Evolutionary conservation across 2,329 filamentous ascomycete genomes (phyloP).

Genomic region (Cryphonectria japonica): DNA sequence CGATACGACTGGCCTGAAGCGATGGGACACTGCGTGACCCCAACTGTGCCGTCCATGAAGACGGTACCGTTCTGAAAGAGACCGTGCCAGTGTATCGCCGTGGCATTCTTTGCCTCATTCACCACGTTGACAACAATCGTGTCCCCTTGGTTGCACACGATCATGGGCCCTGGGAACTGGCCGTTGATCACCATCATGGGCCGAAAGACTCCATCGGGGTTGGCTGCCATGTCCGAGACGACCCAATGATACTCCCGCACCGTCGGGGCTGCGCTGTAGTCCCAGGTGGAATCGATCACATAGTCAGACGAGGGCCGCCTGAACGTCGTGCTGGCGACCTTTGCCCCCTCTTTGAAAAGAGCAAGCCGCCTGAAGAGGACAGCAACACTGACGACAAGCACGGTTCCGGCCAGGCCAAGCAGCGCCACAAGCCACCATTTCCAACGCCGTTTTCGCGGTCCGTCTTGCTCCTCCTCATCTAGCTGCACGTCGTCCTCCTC

Average conservation of each 20-base stretch:
- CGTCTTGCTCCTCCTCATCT: slow-evolving; percentile 5
- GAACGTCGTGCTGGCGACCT: slow-evolving; percentile 26
- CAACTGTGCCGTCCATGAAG: slow-evolving; percentile 68
- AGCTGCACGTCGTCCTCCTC: slow-evolving; percentile 1
- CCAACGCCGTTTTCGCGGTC: slow-evolving; percentile 5
- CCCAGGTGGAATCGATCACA: slow-evolving; percentile 60
- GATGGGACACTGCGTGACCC: slow-evolving; percentile 64
- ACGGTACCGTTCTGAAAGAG: slow-evolving; percentile 77
- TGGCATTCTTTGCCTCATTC: slow-evolving; percentile 69
- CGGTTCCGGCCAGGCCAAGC: slow-evolving; percentile 15
- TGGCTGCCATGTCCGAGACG: slow-evolving; percentile 59
- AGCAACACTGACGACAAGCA: slow-evolving; percentile 5
- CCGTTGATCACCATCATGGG: slow-evolving; percentile 74
- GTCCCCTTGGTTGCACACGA: slow-evolving; percentile 76
- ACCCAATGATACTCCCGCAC: slow-evolving; percentile 64
- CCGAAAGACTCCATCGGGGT: slow-evolving; percentile 62
- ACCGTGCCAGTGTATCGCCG: slow-evolving; percentile 76
- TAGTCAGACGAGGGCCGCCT: slow-evolving; percentile 51
- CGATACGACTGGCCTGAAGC: slow-evolving; percentile 60
- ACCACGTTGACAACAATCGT: slow-evolving; percentile 69
- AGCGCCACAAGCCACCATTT: slow-evolving; percentile 25
- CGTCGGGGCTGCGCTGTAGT: slow-evolving; percentile 52
- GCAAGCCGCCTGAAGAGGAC: slow-evolving; percentile 13
- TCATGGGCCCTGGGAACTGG: slow-evolving; percentile 72
- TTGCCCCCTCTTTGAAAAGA: neutral